Conservation (phyloP, 345 rosid genomes). For the Citrus mangshanensis region DNA sequence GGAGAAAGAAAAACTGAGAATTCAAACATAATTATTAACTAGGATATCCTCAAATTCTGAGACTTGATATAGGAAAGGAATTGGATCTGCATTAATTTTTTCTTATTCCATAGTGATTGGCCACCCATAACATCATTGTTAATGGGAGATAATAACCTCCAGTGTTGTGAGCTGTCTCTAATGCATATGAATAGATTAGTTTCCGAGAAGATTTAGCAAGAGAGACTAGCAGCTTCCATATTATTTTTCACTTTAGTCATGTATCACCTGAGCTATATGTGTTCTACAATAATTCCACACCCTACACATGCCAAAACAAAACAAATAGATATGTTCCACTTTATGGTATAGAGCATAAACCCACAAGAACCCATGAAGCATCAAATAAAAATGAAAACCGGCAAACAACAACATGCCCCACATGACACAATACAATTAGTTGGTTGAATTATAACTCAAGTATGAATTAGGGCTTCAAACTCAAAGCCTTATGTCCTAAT, state of each 20-base stretch:
- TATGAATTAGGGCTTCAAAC: not conserved
- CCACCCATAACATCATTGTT: not conserved
- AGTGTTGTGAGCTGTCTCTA: not conserved
- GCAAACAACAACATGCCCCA: not conserved
- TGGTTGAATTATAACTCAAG: not conserved
- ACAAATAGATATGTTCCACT: not conserved
- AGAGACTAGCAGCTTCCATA: not conserved
- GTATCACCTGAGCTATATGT: not conserved
- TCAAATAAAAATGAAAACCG: not conserved
- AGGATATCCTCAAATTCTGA: not conserved
- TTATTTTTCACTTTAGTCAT: not conserved
- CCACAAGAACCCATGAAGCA: not conserved
- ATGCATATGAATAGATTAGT: not conserved
- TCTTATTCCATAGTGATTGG: not conserved
- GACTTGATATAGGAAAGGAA: not conserved
- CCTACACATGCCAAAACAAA: not conserved
- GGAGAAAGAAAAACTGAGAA: not conserved
- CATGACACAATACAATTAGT: not conserved
- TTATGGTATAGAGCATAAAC: not conserved
- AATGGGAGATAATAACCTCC: not conserved
- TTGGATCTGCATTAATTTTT: not conserved
- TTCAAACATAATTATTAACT: not conserved
- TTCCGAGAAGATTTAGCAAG: not conserved
- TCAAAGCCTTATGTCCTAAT: not conserved
- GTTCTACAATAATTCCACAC: not conserved